Base-by-base conservation (phyloP, 768 basidiomycete genomes). In the Termitomyces sp. region DNA sequence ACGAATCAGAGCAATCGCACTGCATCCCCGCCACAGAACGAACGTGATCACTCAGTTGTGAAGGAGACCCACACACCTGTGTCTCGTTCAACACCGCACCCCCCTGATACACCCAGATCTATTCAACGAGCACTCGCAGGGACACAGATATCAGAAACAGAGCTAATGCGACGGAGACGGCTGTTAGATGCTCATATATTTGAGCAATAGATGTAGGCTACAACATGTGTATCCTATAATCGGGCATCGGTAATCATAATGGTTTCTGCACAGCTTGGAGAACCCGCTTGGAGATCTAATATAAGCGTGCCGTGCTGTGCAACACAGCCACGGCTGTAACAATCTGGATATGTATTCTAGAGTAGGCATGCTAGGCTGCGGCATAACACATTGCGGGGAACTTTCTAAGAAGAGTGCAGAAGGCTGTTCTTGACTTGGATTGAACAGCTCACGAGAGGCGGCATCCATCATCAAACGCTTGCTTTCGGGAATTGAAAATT, bases 121-220 rank as follows among this genome's bases (percentile, higher is more conserved):
- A 70, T 72, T 61, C 64, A 69, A 34, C 69, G 82, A 63, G 63
- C 78, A 71, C 46, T 46, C n/a, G 72, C 79, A 14, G 86, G 88
- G 18, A 84, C 86, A 61, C 85, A 83, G 42, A 91, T 90, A 56
- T 79, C 81, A n/a, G 90, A 92, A 70, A 80, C 76, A 20, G 90
- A 91, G 70, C 69, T 93, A 68, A 87, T 94, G 79, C 74, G 86
- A 64, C 79, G 93, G 63, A 81, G 89, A 53, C 81, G 92, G 64
- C 68, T 94, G 68, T 74, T 94, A 53, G 88, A 90, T 62, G 79
- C 86, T 52, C 87, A 89, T 66, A 84, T 88, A 50, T 85, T 79
- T 65, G 76, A 77, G 60, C 73, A 72, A 67, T 64, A 62, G 61
- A 56, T 61, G 58, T 63, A 59, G 46, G 29, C 39, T 58, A 50